Conservation (phyloP, 345 rosid genomes). For the rapeseed (Brassica napus) region DNA sequence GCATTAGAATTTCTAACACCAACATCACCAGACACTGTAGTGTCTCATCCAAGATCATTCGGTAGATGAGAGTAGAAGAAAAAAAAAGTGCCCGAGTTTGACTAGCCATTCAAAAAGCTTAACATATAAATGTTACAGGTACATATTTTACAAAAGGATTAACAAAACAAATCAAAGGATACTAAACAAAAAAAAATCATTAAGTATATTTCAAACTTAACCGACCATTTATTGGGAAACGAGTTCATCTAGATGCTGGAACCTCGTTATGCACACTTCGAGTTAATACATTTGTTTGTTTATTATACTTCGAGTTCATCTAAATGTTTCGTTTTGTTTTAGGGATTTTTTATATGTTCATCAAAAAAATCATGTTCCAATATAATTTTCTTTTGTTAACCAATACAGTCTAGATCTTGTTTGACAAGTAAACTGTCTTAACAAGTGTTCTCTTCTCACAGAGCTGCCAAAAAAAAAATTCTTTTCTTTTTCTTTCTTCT, state of each 20-base stretch:
- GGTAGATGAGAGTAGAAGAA: no score
- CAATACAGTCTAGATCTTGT: background rate
- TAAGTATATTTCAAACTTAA: background rate
- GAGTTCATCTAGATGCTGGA: background rate
- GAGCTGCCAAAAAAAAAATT: background rate
- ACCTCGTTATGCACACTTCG: background rate
- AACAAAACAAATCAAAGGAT: background rate
- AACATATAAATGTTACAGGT: background rate
- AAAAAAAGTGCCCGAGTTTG: no score
- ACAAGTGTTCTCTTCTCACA: background rate
- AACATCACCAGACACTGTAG: no score
- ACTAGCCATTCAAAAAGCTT: no score
- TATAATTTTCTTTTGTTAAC: background rate
- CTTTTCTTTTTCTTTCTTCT: no score
- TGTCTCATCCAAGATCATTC: no score
- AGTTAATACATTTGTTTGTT: background rate
- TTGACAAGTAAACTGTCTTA: background rate
- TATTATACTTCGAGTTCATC: background rate
- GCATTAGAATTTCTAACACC: no score
- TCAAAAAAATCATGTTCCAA: background rate
- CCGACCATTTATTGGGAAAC: slow-evolving; percentile 17
- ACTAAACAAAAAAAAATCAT: background rate
- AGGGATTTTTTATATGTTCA: background rate
- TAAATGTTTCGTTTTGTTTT: background rate
- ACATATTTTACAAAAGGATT: background rate